Base-by-base conservation (phyloP, 1,284 basidiomycete species). In the Ceratobasidium sp. region DNA sequence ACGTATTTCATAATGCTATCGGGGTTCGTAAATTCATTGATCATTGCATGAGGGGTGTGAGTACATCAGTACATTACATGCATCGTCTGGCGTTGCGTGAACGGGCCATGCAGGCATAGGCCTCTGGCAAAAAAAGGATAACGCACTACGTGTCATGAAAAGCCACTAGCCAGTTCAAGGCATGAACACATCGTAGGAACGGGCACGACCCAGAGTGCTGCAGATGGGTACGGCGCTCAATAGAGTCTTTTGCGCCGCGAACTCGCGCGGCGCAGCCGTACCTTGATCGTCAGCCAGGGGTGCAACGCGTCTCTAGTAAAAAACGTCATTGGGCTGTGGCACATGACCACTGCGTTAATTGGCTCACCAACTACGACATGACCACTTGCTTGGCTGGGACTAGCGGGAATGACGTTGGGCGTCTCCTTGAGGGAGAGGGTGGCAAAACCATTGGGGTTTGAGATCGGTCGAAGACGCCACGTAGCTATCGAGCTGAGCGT, bases 341-440 rank as follows among this genome's bases (percentile, higher is more conserved):
- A 70, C 40, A 30, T 59, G 66, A 70, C 66, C 33, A 40, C 23
- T 3, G 18, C 38, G 18, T 54, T 54, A 53, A 30, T 67, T 42
- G 28, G 59, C 66, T 59, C 44, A 70, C 66, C 66, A 59, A 48
- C 66, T 70, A 70, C 53, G 25, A 59, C 40, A 9, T 54, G 66
- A 48, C 21, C 66, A 70, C 54, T 59, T 70, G 66, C 66, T 59
- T 49, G 42, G 66, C 66, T 70, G 54, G 66, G 66, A 70, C 66
- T 70, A 70, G 66, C 30, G 59, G 66, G 23, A 23, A 56, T 56
- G 28, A 48, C 60, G 60, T 46, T 62, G 46, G 42, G 60, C 21
- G 40, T 30, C 23, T 33, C 42, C 40, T 40, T 11, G n/a, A 42
- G 21, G 21, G 40, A 48, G 42, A 25, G 18, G 40, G 60, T 44